Evolutionary conservation across 768 basidiomycete genomes (phyloP).

Genomic region (Pholiota molesta): DNA sequence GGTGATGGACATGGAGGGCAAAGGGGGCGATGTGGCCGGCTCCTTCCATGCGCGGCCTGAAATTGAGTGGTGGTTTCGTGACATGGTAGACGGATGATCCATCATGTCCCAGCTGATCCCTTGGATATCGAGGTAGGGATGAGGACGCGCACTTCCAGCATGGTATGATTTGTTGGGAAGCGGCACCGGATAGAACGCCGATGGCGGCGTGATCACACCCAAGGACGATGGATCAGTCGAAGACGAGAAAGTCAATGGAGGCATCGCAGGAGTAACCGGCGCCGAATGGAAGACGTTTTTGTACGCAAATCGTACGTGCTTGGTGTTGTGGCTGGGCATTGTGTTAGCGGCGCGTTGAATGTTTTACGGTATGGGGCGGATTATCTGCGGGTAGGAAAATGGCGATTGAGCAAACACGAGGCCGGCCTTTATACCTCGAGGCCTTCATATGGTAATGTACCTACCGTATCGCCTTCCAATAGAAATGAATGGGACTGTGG

Average conservation of each 20-base stretch:
- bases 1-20: conserved; percentile 30
- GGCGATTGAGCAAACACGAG: too few relatives aligned
- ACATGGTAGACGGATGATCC: not conserved
- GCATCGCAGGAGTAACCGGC: not conserved
- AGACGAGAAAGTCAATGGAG: not conserved
- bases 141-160: not conserved
- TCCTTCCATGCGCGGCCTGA: conserved; percentile 26
- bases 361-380: too few relatives aligned
- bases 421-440: too few relatives aligned
- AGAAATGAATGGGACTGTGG: too few relatives aligned
- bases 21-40: conserved; percentile 36
- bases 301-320: not conserved
- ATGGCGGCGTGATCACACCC: not conserved
- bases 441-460: too few relatives aligned
- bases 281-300: not conserved
- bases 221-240: not conserved
- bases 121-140: not conserved
- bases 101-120: conserved; percentile 5
- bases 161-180: not conserved
- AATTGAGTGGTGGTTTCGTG: conserved; percentile 17
- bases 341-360: not conserved
- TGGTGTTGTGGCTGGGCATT: not conserved
- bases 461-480: too few relatives aligned
- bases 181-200: not conserved
- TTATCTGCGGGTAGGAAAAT: too few relatives aligned